phyloP scores from a whole-genome alignment of 805 yeast genomes.

The Yarrowia bubula region DNA sequence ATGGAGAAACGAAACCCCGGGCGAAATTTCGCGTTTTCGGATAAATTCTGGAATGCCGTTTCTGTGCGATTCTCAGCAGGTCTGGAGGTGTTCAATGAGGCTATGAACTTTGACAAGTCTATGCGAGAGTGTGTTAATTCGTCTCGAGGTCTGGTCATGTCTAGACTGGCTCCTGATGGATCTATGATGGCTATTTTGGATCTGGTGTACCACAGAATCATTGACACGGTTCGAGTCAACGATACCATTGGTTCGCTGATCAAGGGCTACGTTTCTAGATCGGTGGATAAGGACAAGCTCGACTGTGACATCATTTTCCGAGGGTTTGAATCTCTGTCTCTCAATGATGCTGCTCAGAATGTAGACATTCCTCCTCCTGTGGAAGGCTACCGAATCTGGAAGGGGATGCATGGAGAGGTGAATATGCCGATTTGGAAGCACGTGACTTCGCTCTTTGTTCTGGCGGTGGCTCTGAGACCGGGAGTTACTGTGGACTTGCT shows the following conservation, averaged over 20 bases:
- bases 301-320: constrained; percentile 61
- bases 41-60: constrained; percentile 47
- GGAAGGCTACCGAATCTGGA: constrained; percentile 48
- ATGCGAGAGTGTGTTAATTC: constrained; percentile 45
- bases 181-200: constrained; percentile 63
- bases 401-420: constrained; percentile 61
- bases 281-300: constrained; percentile 62
- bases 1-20: constrained; percentile 42
- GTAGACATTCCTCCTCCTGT: constrained; percentile 26
- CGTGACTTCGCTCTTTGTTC: constrained; percentile 49
- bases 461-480: constrained; percentile 52
- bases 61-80: constrained; percentile 41
- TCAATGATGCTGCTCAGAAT: constrained; percentile 18
- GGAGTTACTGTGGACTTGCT: constrained; percentile 45
- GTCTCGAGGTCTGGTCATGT: constrained; percentile 54
- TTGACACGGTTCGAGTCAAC: constrained; percentile 52
- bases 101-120: constrained; percentile 48
- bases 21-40: constrained; percentile 57
- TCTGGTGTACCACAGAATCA: constrained; percentile 45
- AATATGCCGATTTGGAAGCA: constrained; percentile 60
- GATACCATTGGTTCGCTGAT: constrained; percentile 36
- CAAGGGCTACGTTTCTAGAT: constrained; percentile 71
- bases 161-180: constrained; percentile 56
- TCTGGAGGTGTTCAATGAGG: constrained; percentile 44
- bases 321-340: constrained; percentile 22